phyloP scores from a whole-genome alignment of 352 stramenopile genomes.

The Globisporangium viniferum region DNA sequence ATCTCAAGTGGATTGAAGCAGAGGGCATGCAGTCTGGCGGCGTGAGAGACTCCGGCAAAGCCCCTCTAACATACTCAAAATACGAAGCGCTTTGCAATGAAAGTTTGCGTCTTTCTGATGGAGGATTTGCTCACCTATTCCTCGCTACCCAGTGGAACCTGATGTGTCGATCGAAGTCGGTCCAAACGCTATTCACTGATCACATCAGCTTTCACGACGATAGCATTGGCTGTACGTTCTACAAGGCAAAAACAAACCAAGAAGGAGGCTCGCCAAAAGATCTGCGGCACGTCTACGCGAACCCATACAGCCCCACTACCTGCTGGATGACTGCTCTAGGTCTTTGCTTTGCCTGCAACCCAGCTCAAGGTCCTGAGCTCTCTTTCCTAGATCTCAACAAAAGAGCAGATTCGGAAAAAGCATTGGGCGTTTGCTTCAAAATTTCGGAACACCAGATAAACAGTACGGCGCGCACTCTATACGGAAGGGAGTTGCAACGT shows the following conservation, averaged over 20 bases:
- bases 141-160: neutral
- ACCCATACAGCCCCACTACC: neutral
- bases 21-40: neutral
- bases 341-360: neutral
- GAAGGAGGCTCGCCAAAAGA: slow-evolving; percentile 2
- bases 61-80: neutral
- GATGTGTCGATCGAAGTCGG: neutral
- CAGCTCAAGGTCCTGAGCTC: neutral
- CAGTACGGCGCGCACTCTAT: neutral
- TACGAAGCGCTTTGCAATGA: neutral
- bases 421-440: neutral
- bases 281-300: neutral
- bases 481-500: neutral
- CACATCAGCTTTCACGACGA: neutral
- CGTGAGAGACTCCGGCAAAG: neutral
- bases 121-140: neutral
- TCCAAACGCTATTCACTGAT: neutral
- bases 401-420: neutral
- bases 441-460: neutral
- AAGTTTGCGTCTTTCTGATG: neutral
- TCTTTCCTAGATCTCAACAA: neutral
- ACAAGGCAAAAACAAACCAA: neutral
- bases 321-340: neutral
- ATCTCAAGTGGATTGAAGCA: neutral
- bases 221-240: neutral